Evolutionary conservation across 345 rosid genomes (phyloP), one percentile per base, ranked within the genome.

Genomic region (Clausena lansium): DNA sequence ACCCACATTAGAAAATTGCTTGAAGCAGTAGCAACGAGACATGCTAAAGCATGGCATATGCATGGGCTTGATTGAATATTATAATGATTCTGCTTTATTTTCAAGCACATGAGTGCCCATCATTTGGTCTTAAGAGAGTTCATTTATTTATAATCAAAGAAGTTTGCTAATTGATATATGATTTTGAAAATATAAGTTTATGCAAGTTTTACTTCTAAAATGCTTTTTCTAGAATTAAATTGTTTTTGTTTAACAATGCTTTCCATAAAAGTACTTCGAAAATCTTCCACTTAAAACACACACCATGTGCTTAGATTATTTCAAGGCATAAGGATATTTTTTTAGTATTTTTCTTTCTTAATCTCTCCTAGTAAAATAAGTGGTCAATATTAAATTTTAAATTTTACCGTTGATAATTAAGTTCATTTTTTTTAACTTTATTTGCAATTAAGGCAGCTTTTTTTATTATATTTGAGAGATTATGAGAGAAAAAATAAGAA

Each of bases 71-170:
- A 70, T 81, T 63, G 39, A 32, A 25, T 27, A 61, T 25, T 72
- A 68, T 28, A 76, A 77, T 82, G 77, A 75, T 86, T 86, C 61
- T 72, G 72, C 78, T 60, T 38, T 68, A 35, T 72, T 24, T 67
- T 64, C 25, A 45, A 71, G 86, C 86, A 84, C 83, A 85, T 87
- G 87, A 81, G 39, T 76, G 79, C 20, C 75, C 84, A 87, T 85
- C 86, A 81, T 87, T 80, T 80, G 76, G 69, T 73, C n/a, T n/a
- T n/a, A n/a, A 73, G 11, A 7, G 47, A 65, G 28, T 32, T 76
- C 41, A 67, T 67, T 81, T 67, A 77, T n/a, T 25, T 55, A 33
- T 14, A 24, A 22, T 58, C 77, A 41, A 66, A 45, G 19, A 41
- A 39, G 5, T 25, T 27, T 38, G 4, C 24, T 22, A 28, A 9